phyloP scores from a whole-genome alignment of 2,329 filamentous ascomycete species.

The Clarireedia monteithiana region DNA sequence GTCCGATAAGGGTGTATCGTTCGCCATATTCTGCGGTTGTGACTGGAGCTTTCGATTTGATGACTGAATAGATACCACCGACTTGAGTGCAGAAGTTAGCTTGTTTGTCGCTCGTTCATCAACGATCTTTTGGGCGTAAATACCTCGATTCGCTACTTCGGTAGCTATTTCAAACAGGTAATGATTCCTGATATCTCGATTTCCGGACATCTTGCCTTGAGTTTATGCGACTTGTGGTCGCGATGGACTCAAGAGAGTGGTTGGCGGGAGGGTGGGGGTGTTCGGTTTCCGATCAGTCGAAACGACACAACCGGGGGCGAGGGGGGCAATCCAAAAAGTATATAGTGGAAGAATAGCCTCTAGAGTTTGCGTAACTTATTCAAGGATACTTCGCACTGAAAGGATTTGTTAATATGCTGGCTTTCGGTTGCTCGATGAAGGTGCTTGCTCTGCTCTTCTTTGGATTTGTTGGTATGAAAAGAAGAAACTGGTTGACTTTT shows the following conservation, averaged over 20 bases:
- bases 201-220: constrained; percentile 16
- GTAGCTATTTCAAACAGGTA: constrained; percentile 95
- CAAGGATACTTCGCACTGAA: too few species aligned
- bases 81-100: constrained; percentile 43
- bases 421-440: too few species aligned
- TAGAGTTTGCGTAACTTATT: too few species aligned
- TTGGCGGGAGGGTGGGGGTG: background rate
- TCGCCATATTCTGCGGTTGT: constrained; percentile 98
- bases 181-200: constrained; percentile 80
- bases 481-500: background rate
- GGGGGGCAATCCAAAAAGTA: background rate
- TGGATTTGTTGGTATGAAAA: background rate
- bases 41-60: constrained; percentile 97
- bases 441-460: background rate
- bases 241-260: background rate
- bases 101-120: constrained; percentile 9
- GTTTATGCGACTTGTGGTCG: constrained; percentile 1
- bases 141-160: constrained; percentile 94
- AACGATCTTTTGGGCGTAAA: background rate
- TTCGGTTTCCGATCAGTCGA: background rate
- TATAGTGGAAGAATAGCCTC: too few species aligned
- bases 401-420: too few species aligned
- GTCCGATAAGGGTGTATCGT: constrained; percentile 89
- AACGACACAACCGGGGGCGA: background rate
- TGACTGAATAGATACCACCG: constrained; percentile 96